Base-by-base conservation (phyloP, 2,329 filamentous ascomycete species). In the Ilyonectria sp. region DNA sequence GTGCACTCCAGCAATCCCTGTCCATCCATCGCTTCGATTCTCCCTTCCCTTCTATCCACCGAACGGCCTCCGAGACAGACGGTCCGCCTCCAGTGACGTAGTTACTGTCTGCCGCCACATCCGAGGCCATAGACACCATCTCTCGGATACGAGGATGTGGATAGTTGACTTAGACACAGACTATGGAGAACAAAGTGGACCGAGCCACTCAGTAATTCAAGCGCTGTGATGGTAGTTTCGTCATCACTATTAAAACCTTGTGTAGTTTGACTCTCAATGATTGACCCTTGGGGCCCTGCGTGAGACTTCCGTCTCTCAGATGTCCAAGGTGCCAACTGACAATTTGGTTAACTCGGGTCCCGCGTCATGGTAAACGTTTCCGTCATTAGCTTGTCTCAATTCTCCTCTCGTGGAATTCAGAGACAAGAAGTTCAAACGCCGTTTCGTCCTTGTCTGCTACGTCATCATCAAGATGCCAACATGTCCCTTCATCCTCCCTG, bases 21-120 rank as follows among this genome's bases (percentile, higher is more conserved):
- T 54, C 40, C 46, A 15, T 31, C 40, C n/a, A 44, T 35, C 31
- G n/a, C 44, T 46, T 40, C 29, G 17, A 44, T 31, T 15, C 37
- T 54, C 17, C 31, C 46, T 44, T 10, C 17, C 21, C 26, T 33
- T 37, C n/a, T 23, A 43, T 47, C 50, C 59, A 53, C 50, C 40
- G 13, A 55, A 49, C 37, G 35, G 37, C 50, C 40, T 47, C 50
- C 29, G n/a, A 55, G 53, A 55, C 40, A 55, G 53, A 55, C 40
- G 6, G 5, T n/a, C 15, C n/a, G 6, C 15, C 6, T 43, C 17
- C 8, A n/a, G 17, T 17, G n/a, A 6, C 40, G n/a, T 8, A n/a
- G 23, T 7, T 43, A n/a, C 26, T 15, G n/a, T 17, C 19, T n/a
- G 40, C 40, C n/a, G 15, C 40, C 40, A 17, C 40, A n/a, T n/a